phyloP scores from a whole-genome alignment of 2,329 filamentous ascomycete genomes.

The Chaetomium olivaceum region DNA sequence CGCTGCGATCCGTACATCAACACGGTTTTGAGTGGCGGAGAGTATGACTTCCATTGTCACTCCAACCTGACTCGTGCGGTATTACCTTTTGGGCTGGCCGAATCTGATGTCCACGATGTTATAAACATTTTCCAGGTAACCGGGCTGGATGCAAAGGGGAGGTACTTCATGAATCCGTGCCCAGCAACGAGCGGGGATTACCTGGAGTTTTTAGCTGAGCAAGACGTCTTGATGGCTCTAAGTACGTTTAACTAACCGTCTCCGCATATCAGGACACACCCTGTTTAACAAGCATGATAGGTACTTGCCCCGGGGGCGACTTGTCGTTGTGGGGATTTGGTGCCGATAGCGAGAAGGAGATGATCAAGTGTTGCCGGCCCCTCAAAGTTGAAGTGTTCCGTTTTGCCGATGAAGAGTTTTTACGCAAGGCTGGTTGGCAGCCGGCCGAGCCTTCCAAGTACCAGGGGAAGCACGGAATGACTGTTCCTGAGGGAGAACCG shows the following conservation, averaged over 20 bases:
- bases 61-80: constrained; percentile 77
- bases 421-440: constrained; percentile 61
- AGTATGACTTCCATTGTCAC: constrained; percentile 82
- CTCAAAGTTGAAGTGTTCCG: constrained; percentile 73
- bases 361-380: constrained; percentile 70
- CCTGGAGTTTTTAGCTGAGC: constrained; percentile 79
- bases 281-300: constrained; percentile 38
- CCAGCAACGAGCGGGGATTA: constrained; percentile 58
- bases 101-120: constrained; percentile 80
- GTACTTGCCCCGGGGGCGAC: constrained; percentile 78
- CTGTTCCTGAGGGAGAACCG: constrained; percentile 29
- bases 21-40: constrained; percentile 66
- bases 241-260: constrained; percentile 42
- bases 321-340: constrained; percentile 81
- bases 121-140: constrained; percentile 87
- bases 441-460: constrained; percentile 62
- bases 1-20: constrained; percentile 85
- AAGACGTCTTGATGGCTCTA: constrained; percentile 66
- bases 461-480: constrained; percentile 65
- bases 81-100: constrained; percentile 64
- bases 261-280: background rate
- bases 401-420: constrained; percentile 54
- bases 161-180: constrained; percentile 73
- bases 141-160: constrained; percentile 68
- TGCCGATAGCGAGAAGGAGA: constrained; percentile 64